Evolutionary conservation across 1,284 basidiomycete genomes (phyloP).

Genomic region (Moniliella sp.): DNA sequence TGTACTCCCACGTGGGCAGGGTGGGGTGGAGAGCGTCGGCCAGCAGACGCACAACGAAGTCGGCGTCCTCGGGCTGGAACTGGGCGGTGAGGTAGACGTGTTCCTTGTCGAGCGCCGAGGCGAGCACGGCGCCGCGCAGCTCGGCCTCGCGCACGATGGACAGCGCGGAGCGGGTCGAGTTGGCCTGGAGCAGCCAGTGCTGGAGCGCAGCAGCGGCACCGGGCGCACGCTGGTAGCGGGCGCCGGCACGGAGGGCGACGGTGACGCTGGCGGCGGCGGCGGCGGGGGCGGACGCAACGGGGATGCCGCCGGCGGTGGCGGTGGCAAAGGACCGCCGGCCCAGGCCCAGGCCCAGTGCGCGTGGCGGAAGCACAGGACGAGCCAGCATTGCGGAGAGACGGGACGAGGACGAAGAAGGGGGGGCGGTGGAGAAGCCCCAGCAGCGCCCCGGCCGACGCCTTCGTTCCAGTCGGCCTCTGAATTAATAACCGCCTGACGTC

Average conservation of each 20-base stretch:
- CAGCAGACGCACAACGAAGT: too few relatives aligned
- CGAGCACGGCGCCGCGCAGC: constrained; percentile 77
- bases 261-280: constrained; percentile 21
- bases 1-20: too few relatives aligned
- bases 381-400: too few relatives aligned
- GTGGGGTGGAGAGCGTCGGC: too few relatives aligned
- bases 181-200: constrained; percentile 28
- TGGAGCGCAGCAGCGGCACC: constrained; percentile 12
- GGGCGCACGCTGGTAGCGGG: constrained; percentile 18
- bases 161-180: constrained; percentile 51
- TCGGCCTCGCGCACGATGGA: constrained; percentile 78
- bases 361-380: too few relatives aligned
- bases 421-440: too few relatives aligned
- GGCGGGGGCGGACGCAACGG: constrained; percentile 15
- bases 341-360: too few relatives aligned
- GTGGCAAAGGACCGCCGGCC: constrained; percentile 11
- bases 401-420: too few relatives aligned
- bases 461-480: too few relatives aligned
- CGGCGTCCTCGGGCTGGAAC: constrained; percentile 81
- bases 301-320: constrained; percentile 12
- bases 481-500: too few relatives aligned
- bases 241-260: constrained; percentile 21
- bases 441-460: too few relatives aligned
- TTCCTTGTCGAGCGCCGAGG: constrained; percentile 63
- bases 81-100: constrained; percentile 78